A percentile compares a stretch with the other conserved stretches of the same genome.
Conservation (phyloP, 805 yeast species). For the Candida takata region DNA sequence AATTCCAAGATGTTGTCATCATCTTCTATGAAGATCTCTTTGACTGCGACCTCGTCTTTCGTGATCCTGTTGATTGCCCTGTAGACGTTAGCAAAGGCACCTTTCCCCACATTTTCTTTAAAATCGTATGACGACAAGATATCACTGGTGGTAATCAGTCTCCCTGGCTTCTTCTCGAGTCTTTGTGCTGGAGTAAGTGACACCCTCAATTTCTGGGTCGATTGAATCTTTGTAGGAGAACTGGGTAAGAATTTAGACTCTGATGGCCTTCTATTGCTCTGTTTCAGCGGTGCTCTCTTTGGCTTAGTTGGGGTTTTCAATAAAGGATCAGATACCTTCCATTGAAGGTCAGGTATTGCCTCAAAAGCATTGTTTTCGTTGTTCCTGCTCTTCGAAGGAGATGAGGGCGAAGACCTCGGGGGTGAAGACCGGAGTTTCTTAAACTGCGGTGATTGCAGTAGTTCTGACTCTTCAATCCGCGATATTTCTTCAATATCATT, state of each 20-base stretch:
- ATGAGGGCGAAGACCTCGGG: constrained; percentile 19
- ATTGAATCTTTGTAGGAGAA: constrained; percentile 13
- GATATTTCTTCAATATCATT: constrained; percentile 18
- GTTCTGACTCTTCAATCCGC: constrained; percentile 20
- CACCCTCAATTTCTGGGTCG: constrained; percentile 12
- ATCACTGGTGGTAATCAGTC: constrained; percentile 17
- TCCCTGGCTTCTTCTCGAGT: constrained; percentile 36
- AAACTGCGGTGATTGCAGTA: constrained; percentile 22
- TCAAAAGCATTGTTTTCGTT: constrained; percentile 15
- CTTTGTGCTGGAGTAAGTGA: constrained; percentile 45
- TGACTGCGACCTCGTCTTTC: constrained; percentile 68
- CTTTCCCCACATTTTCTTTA: constrained; percentile 69
- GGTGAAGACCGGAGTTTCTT: constrained; percentile 21
- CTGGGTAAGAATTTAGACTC: constrained; percentile 5
- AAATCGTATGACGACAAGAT: constrained; percentile 38
- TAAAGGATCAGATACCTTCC: constrained; percentile 2
- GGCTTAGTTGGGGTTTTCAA: constrained; percentile 21
- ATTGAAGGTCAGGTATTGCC: constrained; percentile 19
- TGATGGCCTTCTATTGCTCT: constrained; percentile 8
- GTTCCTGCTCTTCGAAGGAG: constrained; percentile 14
- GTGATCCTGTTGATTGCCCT: constrained; percentile 63
- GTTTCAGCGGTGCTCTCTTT: constrained; percentile 11
- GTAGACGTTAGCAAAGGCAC: constrained; percentile 88
- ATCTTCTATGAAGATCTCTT: constrained; percentile 68
- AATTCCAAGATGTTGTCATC: constrained; percentile 55